Evolutionary conservation across 768 basidiomycete species (phyloP).

Genomic region (Leccinum aurantiacum): DNA sequence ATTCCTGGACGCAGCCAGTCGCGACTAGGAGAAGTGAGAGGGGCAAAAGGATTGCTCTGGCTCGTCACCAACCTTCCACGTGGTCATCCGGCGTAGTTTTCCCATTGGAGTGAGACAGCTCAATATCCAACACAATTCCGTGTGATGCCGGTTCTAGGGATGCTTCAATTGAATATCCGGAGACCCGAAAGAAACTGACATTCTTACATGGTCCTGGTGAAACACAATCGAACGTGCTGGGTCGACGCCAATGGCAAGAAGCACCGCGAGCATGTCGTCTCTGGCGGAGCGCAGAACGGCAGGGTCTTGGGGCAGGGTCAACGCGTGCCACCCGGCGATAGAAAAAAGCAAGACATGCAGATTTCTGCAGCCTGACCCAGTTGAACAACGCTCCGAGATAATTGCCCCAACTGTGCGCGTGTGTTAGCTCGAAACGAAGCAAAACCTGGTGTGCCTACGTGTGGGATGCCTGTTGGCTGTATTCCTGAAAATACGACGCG

Average conservation of each 20-base stretch:
- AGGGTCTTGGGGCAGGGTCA: conserved; percentile 90
- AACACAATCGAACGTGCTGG: conserved; percentile 73
- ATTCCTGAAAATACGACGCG: conserved; percentile 84
- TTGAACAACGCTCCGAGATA: conserved; percentile 88
- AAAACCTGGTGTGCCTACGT: conserved; percentile 48
- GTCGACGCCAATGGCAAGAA: conserved; percentile 85
- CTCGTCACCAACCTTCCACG: conserved; percentile 75
- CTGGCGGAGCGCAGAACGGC: conserved; percentile 57
- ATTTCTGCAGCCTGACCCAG: conserved; percentile 80
- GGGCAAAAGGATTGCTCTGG: background rate
- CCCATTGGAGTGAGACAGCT: conserved; percentile 84
- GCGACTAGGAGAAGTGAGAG: conserved; percentile 48
- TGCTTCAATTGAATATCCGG: background rate
- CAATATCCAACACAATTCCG: conserved; percentile 88
- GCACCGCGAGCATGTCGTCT: conserved; percentile 74
- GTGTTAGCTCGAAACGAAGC: conserved; percentile 4
- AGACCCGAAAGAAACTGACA: background rate
- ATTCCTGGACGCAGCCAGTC: conserved; percentile 72
- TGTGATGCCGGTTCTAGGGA: conserved; percentile 73
- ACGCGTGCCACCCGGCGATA: conserved; percentile 92
- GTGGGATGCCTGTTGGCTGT: conserved; percentile 89
- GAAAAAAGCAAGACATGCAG: conserved; percentile 71
- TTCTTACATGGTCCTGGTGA: conserved; percentile 82
- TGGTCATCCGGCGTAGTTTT: conserved; percentile 86
- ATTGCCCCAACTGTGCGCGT: conserved; percentile 78